Evolutionary conservation across 345 rosid species (phyloP), one percentile per base, ranked within the genome.

Genomic region (Triadica sebifera): DNA sequence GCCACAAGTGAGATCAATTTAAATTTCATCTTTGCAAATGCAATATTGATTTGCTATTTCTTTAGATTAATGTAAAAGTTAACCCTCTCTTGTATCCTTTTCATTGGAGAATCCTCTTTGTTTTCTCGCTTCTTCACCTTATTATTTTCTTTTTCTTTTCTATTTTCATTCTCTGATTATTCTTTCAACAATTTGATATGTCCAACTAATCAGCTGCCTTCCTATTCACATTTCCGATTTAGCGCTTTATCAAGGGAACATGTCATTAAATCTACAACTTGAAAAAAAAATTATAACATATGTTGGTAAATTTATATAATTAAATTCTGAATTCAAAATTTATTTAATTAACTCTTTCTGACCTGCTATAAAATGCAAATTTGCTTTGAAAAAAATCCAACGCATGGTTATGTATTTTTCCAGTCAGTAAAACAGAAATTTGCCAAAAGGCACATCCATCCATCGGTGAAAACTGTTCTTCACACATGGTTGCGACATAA

Each of bases 1-100:
- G 93, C 69, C 93, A 6, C 77, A 80, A 80, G 11, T 80, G 83
- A 80, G 39, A 46, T 8, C 43, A 8, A 9, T 25, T 8, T 45
- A 8, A 7, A 10, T 43, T 8, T 47, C 19, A 37, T 41, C 24
- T 19, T 25, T 4, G 24, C 9, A 8, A 24, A 0, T 66, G 37
- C 39, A 57, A 49, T 59, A 8, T 37, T 41, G 43, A 13, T 75
- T 72, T 41, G 8, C 34, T 1, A 29, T 29, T 29, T 45, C 3
- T 53, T 52, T 63, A 37, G 59, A 17, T 69, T 68, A 15, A 58
- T 56, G 53, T 71, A 17, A 56, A 45, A 67, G 47, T 22, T 49
- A 71, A 8, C 13, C 39, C 58, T 7, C 50, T 43, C 34, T 29
- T 29, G 34, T 3, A 53, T 50, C 41, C 51, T 61, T 66, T 49